Percentiles rank a stretch among this genome's conserved stretches.
Conservation (phyloP, 169 alveolate genomes). For the Hepatocystis sp. region DNA sequence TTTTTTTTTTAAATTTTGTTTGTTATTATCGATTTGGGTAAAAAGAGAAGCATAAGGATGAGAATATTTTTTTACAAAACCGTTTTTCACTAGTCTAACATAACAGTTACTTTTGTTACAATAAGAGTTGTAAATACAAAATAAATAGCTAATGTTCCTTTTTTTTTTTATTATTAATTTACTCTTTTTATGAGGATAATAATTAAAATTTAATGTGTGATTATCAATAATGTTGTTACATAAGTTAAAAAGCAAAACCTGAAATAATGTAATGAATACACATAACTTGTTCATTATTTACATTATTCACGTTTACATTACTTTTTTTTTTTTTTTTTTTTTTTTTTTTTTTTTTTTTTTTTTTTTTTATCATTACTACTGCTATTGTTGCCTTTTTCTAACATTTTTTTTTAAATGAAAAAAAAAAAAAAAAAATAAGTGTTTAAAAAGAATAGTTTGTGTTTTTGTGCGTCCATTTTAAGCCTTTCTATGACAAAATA, state of each 20-base stretch:
- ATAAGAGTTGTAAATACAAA: neutral
- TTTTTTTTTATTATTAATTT: conserved; percentile 2
- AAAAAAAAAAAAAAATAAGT: too few relatives aligned
- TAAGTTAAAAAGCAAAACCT: neutral
- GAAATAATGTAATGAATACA: conserved; percentile 7
- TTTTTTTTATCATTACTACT: neutral
- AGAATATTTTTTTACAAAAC: conserved; percentile 7
- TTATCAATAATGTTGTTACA: conserved; percentile 25
- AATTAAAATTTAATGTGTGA: neutral
- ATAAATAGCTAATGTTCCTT: neutral
- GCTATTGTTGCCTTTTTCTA: too few relatives aligned
- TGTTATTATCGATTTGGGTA: neutral
- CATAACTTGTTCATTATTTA: conserved; percentile 27
- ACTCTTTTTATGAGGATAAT: neutral
- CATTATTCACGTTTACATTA: too few relatives aligned
- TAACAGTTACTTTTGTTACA: neutral
- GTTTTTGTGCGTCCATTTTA: too few relatives aligned
- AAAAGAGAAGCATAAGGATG: neutral
- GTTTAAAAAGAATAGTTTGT: too few relatives aligned
- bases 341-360: neutral
- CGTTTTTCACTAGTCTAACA: neutral
- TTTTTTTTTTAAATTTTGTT: conserved; percentile 5
- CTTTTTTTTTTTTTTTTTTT: too few relatives aligned
- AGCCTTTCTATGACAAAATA: too few relatives aligned
- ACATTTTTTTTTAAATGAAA: too few relatives aligned